These are phyloP conservation scores for Halenospora varia DNA, from an alignment of 495 filamentous ascomycete genomes.

Conservation along the genomic window DNA sequence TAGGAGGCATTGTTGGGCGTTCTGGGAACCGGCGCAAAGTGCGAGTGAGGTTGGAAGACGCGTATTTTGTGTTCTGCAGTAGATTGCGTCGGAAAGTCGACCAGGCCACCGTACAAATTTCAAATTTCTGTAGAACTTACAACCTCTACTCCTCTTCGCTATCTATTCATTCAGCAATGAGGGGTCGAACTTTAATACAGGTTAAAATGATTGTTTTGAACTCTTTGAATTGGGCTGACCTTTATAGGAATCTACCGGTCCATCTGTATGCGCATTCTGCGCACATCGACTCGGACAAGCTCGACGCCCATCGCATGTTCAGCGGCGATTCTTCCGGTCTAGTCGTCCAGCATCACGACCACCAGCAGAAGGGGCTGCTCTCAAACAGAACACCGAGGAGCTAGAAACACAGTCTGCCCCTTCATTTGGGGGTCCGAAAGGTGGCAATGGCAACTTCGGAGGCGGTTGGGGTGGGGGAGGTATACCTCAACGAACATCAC, in stretches of 20 bases:
- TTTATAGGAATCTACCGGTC: slow-evolving; percentile 20
- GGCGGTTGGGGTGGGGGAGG: too few species aligned
- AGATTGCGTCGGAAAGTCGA: not conserved
- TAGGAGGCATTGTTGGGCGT: slow-evolving; percentile 2
- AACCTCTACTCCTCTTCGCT: not conserved
- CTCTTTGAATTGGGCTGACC: slow-evolving; percentile 5
- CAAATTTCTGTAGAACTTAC: not conserved
- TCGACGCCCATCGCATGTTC: slow-evolving; percentile 18
- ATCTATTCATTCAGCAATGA: slow-evolving; percentile 18
- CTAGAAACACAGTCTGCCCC: not conserved
- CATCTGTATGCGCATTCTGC: slow-evolving; percentile 26
- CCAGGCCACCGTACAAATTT: slow-evolving; percentile 8
- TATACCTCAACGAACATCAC: too few species aligned
- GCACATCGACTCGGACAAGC: slow-evolving; percentile 21
- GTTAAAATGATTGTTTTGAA: slow-evolving; percentile 2
- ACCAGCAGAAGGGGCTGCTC: slow-evolving; percentile 11
- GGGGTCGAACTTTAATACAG: slow-evolving; percentile 22
- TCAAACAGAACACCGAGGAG: slow-evolving; percentile 7
- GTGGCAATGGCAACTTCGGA: not conserved
- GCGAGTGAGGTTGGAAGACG: not conserved
- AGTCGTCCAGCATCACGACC: slow-evolving; percentile 13
- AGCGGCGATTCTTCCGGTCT: slow-evolving; percentile 24
- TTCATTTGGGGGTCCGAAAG: slow-evolving; percentile 4
- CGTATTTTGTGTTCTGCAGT: not conserved
- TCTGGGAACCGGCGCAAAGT: not conserved